These are phyloP conservation scores for Calonectria pseudoturangicola DNA, from an alignment of 2,329 filamentous ascomycete genomes.

Conservation along the genomic window DNA sequence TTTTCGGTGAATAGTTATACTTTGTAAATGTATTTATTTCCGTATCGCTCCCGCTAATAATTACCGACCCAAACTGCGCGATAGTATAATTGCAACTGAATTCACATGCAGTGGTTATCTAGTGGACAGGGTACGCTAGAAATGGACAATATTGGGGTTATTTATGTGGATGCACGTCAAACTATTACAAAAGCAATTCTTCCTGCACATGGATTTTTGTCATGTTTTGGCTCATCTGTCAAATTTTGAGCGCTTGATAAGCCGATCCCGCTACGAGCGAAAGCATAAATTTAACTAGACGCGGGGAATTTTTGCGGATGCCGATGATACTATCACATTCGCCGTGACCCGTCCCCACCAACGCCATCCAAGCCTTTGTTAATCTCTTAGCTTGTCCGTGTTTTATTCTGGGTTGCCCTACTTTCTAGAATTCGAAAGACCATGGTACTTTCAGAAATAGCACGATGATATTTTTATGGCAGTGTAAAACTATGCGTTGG, in stretches of 20 bases:
- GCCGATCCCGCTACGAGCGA: neutral
- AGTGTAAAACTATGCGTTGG: too few relatives aligned
- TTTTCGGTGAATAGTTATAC: neutral
- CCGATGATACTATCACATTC: neutral
- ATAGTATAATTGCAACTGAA: too few relatives aligned
- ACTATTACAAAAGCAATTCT: neutral
- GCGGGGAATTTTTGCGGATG: neutral
- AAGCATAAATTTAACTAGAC: slow-evolving; percentile 5
- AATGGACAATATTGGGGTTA: neutral
- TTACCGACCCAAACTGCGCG: too few relatives aligned
- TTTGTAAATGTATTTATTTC: neutral
- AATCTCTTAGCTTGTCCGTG: neutral
- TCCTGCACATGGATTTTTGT: neutral
- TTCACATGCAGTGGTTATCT: neutral
- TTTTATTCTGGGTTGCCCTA: neutral
- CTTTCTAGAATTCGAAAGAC: neutral
- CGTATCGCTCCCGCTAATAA: too few relatives aligned
- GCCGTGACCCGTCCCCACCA: neutral
- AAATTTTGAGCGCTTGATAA: neutral
- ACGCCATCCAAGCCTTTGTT: neutral
- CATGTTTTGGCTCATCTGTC: neutral
- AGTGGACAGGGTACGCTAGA: neutral
- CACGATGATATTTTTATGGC: too few relatives aligned
- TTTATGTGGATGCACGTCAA: neutral
- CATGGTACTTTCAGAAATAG: neutral